phyloP scores from a whole-genome alignment of 2,329 filamentous ascomycete genomes.

The Pseudogymnoascus sp. region DNA sequence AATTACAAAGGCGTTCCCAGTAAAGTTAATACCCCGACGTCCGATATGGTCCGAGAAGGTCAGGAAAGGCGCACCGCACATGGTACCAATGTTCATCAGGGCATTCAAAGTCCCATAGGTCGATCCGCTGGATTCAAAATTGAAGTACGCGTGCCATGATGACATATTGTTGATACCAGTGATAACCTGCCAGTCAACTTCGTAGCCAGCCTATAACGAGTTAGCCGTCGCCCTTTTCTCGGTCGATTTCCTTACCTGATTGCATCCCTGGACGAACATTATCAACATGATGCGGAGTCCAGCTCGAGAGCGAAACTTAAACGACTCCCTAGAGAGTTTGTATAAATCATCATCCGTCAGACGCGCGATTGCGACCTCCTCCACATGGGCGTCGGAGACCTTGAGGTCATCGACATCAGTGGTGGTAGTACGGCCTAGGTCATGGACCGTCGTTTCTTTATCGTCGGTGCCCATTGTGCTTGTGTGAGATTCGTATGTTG shows the following conservation, averaged over 20 bases:
- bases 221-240: constrained; percentile 10
- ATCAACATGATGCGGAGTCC: constrained; percentile 34
- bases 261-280: constrained; percentile 38
- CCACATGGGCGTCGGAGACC: constrained; percentile 29
- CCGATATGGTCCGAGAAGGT: constrained; percentile 42
- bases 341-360: constrained; percentile 39
- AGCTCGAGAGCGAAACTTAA: constrained; percentile 33
- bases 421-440: constrained; percentile 12
- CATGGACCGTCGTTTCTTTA: constrained; percentile 4
- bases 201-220: constrained; percentile 31
- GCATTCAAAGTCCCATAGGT: constrained; percentile 34
- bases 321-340: constrained; percentile 32
- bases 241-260: constrained; percentile 26
- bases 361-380: constrained; percentile 36
- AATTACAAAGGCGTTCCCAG: constrained; percentile 37
- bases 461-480: neutral
- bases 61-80: constrained; percentile 41
- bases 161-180: constrained; percentile 36
- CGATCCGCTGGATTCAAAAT: constrained; percentile 32
- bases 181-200: constrained; percentile 42
- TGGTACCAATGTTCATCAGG: constrained; percentile 38
- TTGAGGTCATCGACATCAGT: constrained; percentile 26
- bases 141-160: constrained; percentile 37
- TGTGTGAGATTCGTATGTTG: neutral
- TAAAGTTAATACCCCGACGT: constrained; percentile 39